These are phyloP conservation scores for Biscogniauxia sp. DNA, from an alignment of 2,329 filamentous ascomycete species.

Conservation along the genomic window DNA sequence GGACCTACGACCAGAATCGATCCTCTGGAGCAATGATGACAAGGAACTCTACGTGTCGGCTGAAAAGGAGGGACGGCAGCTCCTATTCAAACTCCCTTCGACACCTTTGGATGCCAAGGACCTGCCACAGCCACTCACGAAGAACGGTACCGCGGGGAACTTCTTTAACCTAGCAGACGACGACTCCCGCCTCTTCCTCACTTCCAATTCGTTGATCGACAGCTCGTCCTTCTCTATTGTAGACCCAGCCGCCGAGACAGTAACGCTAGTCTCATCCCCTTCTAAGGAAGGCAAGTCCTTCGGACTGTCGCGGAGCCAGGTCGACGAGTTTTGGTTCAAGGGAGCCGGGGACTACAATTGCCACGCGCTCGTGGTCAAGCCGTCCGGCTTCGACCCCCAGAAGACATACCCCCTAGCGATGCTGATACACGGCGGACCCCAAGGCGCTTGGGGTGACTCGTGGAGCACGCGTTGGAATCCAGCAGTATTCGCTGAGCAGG, in stretches of 20 bases:
- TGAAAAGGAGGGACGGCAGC: slow-evolving; percentile 63
- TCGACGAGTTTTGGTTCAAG: slow-evolving; percentile 67
- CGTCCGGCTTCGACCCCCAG: slow-evolving; percentile 62
- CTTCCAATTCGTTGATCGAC: slow-evolving; percentile 67
- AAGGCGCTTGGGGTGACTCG: slow-evolving; percentile 70
- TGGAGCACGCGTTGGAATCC: slow-evolving; percentile 81
- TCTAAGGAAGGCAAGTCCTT: slow-evolving; percentile 65
- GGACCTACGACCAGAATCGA: slow-evolving; percentile 56
- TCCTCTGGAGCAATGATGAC: slow-evolving; percentile 58
- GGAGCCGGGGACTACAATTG: slow-evolving; percentile 63
- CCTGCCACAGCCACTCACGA: slow-evolving; percentile 49
- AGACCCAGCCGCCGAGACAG: slow-evolving; percentile 40
- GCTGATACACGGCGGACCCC: slow-evolving; percentile 80
- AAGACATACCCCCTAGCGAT: slow-evolving; percentile 79
- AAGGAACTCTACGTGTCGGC: slow-evolving; percentile 69
- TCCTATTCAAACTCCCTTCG: slow-evolving; percentile 62
- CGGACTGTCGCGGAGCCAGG: slow-evolving; percentile 61
- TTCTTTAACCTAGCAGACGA: slow-evolving; percentile 50
- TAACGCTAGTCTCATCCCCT: slow-evolving; percentile 57
- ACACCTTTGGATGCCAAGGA: slow-evolving; percentile 47
- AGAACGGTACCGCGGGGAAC: slow-evolving; percentile 53
- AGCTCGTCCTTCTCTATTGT: slow-evolving; percentile 67
- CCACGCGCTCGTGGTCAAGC: slow-evolving; percentile 69
- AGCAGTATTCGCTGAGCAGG: slow-evolving; percentile 81
- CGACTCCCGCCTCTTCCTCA: slow-evolving; percentile 56